phyloP scores from a whole-genome alignment of 2,329 filamentous ascomycete genomes.

The Sporothrix phasma region DNA sequence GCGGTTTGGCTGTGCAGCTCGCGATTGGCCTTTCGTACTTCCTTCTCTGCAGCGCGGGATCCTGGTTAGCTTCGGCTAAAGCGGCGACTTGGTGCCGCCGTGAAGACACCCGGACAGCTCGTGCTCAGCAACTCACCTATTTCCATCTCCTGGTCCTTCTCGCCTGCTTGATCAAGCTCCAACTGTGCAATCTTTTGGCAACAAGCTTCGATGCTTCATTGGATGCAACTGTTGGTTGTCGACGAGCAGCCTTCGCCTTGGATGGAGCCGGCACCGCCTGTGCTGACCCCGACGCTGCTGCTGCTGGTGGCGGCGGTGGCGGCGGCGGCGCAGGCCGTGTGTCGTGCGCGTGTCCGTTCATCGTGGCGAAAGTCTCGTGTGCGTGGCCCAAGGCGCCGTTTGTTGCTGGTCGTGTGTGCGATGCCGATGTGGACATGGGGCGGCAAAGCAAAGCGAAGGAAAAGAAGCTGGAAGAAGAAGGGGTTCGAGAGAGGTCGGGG shows the following conservation, averaged over 20 bases:
- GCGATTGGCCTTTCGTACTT: conserved; percentile 87
- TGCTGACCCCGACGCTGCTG: conserved; percentile 1
- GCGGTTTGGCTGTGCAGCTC: conserved; percentile 81
- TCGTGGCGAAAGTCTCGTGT: conserved; percentile 24
- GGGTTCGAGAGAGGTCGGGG: too few species aligned
- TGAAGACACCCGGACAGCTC: background rate
- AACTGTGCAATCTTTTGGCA: conserved; percentile 91
- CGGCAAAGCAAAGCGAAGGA: background rate
- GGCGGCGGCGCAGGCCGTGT: conserved; percentile 34
- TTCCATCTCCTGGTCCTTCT: conserved; percentile 91
- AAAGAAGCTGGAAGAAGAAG: background rate
- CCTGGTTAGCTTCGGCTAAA: background rate
- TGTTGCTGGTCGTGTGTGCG: conserved; percentile 26
- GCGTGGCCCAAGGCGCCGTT: conserved; percentile 24
- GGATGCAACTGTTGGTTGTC: conserved; percentile 74
- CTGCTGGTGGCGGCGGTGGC: conserved; percentile 35
- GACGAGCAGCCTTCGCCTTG: conserved; percentile 65
- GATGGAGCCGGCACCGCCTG: conserved; percentile 32
- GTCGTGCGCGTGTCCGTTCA: conserved; percentile 30
- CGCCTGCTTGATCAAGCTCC: conserved; percentile 83
- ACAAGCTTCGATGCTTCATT: conserved; percentile 87
- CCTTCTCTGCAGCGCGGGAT: conserved; percentile 56
- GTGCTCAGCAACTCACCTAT: conserved; percentile 54
- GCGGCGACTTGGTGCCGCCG: background rate
- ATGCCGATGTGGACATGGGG: conserved; percentile 30